Evolutionary conservation across 306 rosid genomes (phyloP).

Genomic region (Geum urbanum): DNA sequence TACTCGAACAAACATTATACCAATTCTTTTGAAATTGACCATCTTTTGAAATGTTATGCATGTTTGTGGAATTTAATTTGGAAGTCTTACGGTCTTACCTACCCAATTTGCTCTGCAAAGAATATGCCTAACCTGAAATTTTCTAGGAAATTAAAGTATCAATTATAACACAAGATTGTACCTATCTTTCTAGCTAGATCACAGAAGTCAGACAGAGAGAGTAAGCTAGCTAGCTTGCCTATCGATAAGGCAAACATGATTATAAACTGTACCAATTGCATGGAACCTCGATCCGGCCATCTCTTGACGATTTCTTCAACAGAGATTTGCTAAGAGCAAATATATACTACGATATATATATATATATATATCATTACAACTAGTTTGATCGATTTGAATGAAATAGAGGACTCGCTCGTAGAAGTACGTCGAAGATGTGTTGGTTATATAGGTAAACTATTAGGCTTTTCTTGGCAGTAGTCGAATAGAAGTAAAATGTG

Average conservation of each 20-base stretch:
- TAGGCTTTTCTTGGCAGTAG: not conserved
- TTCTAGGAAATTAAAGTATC: constrained; percentile 31
- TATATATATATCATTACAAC: not conserved
- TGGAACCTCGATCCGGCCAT: not conserved
- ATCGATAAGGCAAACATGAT: not conserved
- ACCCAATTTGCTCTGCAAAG: constrained; percentile 15
- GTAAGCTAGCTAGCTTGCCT: not conserved
- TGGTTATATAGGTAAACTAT: no score
- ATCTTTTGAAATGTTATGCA: not conserved
- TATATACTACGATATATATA: not conserved
- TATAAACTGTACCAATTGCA: not conserved
- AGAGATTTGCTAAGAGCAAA: not conserved
- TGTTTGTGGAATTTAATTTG: constrained; percentile 8
- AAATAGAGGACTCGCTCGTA: not conserved
- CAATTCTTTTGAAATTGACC: constrained; percentile 3
- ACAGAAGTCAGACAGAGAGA: not conserved
- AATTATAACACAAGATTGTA: constrained; percentile 24
- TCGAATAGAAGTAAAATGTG: not conserved
- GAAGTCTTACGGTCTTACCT: not conserved
- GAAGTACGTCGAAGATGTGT: not conserved
- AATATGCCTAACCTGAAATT: constrained; percentile 35
- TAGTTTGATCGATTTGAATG: no score
- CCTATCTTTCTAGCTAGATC: not conserved
- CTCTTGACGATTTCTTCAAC: not conserved
- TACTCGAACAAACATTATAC: not conserved